Evolutionary conservation across 2,329 filamentous ascomycete species (phyloP).

Genomic region (Fusarium cicatricum): DNA sequence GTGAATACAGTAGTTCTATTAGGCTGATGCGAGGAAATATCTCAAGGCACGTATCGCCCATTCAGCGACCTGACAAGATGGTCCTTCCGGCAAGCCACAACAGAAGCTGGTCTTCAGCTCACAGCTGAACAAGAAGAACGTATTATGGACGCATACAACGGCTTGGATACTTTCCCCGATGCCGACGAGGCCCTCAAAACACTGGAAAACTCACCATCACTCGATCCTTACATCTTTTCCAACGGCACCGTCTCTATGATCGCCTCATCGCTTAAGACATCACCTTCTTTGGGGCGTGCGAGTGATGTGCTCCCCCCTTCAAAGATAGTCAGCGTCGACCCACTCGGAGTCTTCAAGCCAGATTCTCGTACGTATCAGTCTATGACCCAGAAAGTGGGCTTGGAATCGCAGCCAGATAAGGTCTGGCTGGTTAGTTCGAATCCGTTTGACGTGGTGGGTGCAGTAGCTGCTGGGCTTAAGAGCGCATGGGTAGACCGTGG

Average conservation of each 20-base stretch:
- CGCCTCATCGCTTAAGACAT: constrained; percentile 63
- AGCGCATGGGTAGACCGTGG: constrained; percentile 73
- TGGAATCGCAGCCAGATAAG: constrained; percentile 53
- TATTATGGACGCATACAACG: constrained; percentile 71
- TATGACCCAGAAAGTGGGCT: constrained; percentile 60
- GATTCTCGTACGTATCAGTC: constrained; percentile 68
- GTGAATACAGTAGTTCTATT: background rate
- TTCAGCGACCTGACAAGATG: constrained; percentile 71
- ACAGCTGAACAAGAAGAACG: constrained; percentile 51
- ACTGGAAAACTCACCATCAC: constrained; percentile 49
- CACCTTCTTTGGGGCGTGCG: constrained; percentile 58
- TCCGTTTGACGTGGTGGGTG: constrained; percentile 76
- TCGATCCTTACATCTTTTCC: constrained; percentile 71
- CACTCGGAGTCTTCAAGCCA: constrained; percentile 70
- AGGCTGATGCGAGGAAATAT: background rate
- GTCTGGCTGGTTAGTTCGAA: constrained; percentile 78
- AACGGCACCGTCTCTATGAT: constrained; percentile 75
- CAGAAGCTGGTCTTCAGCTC: constrained; percentile 62
- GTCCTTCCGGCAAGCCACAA: constrained; percentile 69
- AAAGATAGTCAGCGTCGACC: constrained; percentile 69
- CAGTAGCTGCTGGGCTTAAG: constrained; percentile 66
- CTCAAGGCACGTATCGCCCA: constrained; percentile 54
- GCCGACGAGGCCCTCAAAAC: constrained; percentile 61
- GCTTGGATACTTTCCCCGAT: constrained; percentile 71
- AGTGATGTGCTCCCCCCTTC: constrained; percentile 35